These are phyloP conservation scores for Alnus rubra DNA, from an alignment of 306 rosid species.

Conservation along the genomic window DNA sequence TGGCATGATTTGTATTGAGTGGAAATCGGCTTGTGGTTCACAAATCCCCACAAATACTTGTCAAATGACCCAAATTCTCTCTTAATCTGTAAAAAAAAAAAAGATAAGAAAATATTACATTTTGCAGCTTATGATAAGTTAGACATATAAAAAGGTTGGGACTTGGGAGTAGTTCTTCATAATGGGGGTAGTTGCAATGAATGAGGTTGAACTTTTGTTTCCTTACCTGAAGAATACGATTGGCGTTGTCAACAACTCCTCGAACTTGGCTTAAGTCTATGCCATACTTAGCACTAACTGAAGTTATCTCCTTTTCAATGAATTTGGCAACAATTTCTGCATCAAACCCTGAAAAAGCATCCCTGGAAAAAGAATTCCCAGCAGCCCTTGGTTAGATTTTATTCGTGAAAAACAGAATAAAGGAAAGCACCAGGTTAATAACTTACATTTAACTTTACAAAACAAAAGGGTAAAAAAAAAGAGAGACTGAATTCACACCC, in stretches of 20 bases:
- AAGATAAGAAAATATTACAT: neutral
- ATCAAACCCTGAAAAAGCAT: conserved; percentile 84
- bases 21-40: conserved; percentile 74
- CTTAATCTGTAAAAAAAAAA: conserved; percentile 52
- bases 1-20: conserved; percentile 86
- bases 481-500: neutral
- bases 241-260: conserved; percentile 90
- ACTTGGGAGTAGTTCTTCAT: neutral
- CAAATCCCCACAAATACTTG: conserved; percentile 91
- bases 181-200: neutral
- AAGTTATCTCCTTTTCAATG: conserved; percentile 77
- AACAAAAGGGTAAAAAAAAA: neutral
- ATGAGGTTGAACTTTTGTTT: neutral
- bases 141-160: neutral
- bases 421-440: neutral
- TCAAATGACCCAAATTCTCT: conserved; percentile 76
- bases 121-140: conserved; percentile 16
- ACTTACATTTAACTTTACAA: neutral
- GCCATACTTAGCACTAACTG: conserved; percentile 62
- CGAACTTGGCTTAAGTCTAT: conserved; percentile 86
- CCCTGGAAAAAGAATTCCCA: conserved; percentile 41
- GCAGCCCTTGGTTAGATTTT: neutral
- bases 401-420: neutral
- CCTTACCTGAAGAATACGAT: conserved; percentile 73
- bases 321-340: conserved; percentile 70